phyloP scores from a whole-genome alignment of 257 asterid genomes.

The Petrea volubilis region DNA sequence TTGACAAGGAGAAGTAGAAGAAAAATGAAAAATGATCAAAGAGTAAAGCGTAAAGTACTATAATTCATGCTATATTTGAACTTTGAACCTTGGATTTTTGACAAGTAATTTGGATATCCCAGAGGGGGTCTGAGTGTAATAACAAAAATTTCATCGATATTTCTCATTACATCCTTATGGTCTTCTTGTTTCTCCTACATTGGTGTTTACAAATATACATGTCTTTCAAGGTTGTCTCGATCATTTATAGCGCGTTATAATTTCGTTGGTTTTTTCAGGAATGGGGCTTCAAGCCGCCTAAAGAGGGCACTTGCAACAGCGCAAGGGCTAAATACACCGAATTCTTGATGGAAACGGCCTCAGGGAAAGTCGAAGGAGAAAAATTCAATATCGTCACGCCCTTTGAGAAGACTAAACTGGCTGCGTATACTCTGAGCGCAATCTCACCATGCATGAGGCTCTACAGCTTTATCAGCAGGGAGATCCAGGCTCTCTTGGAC shows the following conservation, averaged over 20 bases:
- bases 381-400: slow-evolving; percentile 60
- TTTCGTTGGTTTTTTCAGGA: too few relatives aligned
- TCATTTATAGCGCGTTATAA: not conserved
- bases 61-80: too few relatives aligned
- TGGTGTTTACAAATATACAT: not conserved
- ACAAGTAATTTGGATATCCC: too few relatives aligned
- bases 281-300: slow-evolving; percentile 72
- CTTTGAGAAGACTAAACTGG: slow-evolving; percentile 68
- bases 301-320: slow-evolving; percentile 37
- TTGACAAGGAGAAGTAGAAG: not conserved
- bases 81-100: too few relatives aligned
- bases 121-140: not conserved
- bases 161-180: not conserved
- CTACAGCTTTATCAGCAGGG: slow-evolving; percentile 50
- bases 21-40: too few relatives aligned
- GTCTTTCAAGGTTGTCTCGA: not conserved
- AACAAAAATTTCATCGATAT: not conserved
- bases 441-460: slow-evolving; percentile 80
- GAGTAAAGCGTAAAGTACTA: too few relatives aligned
- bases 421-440: slow-evolving; percentile 63
- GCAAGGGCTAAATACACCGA: slow-evolving; percentile 53
- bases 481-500: slow-evolving; percentile 42
- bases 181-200: not conserved
- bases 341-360: slow-evolving; percentile 66
- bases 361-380: slow-evolving; percentile 62